Conservation (phyloP, 805 yeast species). For the Metschnikowia lochheadii region DNA sequence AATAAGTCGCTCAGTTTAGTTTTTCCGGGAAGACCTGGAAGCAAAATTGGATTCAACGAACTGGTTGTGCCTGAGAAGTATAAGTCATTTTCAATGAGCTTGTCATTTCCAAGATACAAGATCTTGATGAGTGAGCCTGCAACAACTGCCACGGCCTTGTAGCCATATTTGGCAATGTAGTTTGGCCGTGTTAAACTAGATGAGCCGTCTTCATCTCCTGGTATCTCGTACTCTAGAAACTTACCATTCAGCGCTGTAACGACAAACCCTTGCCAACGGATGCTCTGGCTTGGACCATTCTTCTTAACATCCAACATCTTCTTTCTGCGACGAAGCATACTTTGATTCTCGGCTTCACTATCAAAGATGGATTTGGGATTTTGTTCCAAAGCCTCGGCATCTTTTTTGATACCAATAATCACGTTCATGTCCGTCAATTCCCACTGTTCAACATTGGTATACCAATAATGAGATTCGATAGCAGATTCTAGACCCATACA, state of each 20-base stretch:
- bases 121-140: slow-evolving; percentile 73
- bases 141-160: slow-evolving; percentile 68
- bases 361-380: not conserved
- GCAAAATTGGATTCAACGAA: slow-evolving; percentile 18
- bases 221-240: slow-evolving; percentile 54
- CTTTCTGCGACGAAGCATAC: slow-evolving; percentile 1
- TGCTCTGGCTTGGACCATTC: not conserved
- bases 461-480: slow-evolving; percentile 65
- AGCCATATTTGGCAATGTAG: slow-evolving; percentile 68
- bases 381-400: not conserved
- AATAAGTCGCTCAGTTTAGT: slow-evolving; percentile 41
- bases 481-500: slow-evolving; percentile 81
- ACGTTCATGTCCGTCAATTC: slow-evolving; percentile 72
- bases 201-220: slow-evolving; percentile 34
- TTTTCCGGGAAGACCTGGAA: slow-evolving; percentile 15
- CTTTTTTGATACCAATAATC: slow-evolving; percentile 56
- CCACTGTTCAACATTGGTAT: slow-evolving; percentile 71
- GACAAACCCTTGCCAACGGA: slow-evolving; percentile 77
- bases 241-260: slow-evolving; percentile 61
- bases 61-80: slow-evolving; percentile 40
- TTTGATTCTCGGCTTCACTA: not conserved
- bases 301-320: not conserved
- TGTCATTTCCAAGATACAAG: slow-evolving; percentile 72
- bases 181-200: slow-evolving; percentile 39
- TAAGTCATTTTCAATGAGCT: slow-evolving; percentile 57